Base-by-base conservation (phyloP, 495 filamentous ascomycete species). In the Daldinia vernicosa region DNA sequence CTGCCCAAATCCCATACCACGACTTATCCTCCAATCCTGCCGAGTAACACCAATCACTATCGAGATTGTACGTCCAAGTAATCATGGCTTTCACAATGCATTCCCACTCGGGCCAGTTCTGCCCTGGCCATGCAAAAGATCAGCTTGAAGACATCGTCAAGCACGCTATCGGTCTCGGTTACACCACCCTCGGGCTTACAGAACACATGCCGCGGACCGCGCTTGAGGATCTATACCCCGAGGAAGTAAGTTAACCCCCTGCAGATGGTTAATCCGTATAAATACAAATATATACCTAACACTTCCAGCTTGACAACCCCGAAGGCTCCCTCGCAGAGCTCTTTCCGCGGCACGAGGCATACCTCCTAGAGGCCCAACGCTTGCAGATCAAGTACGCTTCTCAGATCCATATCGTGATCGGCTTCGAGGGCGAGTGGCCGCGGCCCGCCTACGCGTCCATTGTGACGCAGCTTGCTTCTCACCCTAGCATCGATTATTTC, bases 11-110 rank as follows among this genome's bases (percentile, higher is more conserved):
- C 26, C 24, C 19, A 17, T 24, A 24, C 45, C 52, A 51, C 45
- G 15, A 15, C 30, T 26, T 35, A 11, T 28, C n/a, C 27, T 15
- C 54, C 8, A 57, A 33, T 37, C 17, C 11, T 37, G 9, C 28
- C 8, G 27, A 56, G 28, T 17, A 43, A 40, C 19, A 12, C 9
- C 50, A 52, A 52, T 28, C 19, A 52, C n/a, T 19, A 33, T 17
- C 52, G 2, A 55, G n/a, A 19, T 32, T 17, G 11, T 35, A 33
- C 15, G n/a, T 19, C 27, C 15, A 69, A 67, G 22, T 8, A 63
- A 75, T 54, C 50, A 99, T 99, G 95, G 94, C 95, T 9, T 97
- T 95, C 84, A 94, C 95, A n/a, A 95, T 98, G 81, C 96, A 99
- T 81, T 95, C 92, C 77, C 95, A 99, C 84, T 98, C 94, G 53